Conservation (phyloP, 73 alveolate species). For the Tetrahymena thermophila region DNA sequence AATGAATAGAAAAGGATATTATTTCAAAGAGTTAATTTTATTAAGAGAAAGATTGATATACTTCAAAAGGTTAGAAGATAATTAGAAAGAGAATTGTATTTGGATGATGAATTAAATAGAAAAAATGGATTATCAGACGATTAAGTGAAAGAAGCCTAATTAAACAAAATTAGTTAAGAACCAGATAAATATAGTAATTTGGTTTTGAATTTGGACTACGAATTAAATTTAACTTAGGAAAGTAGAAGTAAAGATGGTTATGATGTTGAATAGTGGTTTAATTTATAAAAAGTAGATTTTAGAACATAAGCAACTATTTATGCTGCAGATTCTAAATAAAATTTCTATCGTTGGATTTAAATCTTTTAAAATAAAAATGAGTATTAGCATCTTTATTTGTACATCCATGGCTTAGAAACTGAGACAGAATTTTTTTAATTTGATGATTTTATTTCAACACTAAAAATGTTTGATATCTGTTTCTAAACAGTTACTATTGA, state of each 20-base stretch:
- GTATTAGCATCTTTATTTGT: not conserved
- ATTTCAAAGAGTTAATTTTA: not conserved
- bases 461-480: not conserved
- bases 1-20: not conserved
- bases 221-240: not conserved
- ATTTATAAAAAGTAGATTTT: not conserved
- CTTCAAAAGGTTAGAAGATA: not conserved
- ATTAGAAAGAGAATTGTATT: not conserved
- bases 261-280: not conserved
- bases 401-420: not conserved
- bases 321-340: not conserved
- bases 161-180: not conserved
- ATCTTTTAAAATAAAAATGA: not conserved
- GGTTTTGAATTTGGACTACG: not conserved
- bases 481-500: not conserved
- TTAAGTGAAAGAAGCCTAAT: not conserved
- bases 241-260: not conserved
- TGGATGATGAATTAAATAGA: not conserved
- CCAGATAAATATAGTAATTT: not conserved
- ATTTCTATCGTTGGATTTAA: not conserved
- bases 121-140: not conserved
- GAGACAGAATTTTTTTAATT: not conserved
- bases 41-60: not conserved
- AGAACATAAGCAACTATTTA: not conserved
- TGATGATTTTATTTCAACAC: not conserved